Evolutionary conservation across 2,329 filamentous ascomycete species (phyloP).

Genomic region (Verticillium tricorpus): DNA sequence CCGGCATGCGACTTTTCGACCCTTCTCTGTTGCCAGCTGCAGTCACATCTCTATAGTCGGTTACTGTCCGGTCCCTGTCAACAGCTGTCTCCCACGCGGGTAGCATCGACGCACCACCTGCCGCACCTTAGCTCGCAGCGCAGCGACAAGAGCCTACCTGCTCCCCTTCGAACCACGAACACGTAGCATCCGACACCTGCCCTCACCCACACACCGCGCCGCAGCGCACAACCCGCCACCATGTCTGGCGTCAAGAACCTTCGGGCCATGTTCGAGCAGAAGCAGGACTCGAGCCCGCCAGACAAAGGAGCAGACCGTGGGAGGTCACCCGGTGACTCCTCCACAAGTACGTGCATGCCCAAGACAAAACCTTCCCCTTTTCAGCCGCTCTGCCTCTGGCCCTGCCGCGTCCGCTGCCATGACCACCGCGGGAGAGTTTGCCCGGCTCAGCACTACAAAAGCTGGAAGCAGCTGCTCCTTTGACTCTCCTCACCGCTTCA

Average conservation of each 20-base stretch:
- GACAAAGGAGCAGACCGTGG: constrained; percentile 48
- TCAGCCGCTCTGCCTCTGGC: not conserved
- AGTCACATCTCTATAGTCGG: not conserved
- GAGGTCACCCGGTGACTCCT: constrained; percentile 55
- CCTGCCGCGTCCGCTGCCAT: not conserved
- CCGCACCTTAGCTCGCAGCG: not conserved
- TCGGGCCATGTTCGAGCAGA: constrained; percentile 76
- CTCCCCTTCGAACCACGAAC: constrained; percentile 1
- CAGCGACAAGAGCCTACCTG: not conserved
- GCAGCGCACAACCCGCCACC: constrained; percentile 26
- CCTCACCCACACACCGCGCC: not conserved
- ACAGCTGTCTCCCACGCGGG: not conserved
- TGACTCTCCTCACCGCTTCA: not conserved
- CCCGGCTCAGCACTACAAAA: not conserved
- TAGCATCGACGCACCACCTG: not conserved
- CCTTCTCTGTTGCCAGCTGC: not conserved
- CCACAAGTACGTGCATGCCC: constrained; percentile 26
- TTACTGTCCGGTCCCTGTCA: not conserved
- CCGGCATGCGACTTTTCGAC: not conserved
- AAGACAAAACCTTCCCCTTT: not conserved
- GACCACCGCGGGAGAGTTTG: not conserved
- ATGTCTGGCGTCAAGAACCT: constrained; percentile 72
- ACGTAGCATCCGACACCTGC: not conserved
- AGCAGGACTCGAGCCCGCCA: constrained; percentile 58
- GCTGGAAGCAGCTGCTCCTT: not conserved